Evolutionary conservation across 164 flowering plant species (phyloP).

Genomic region (Warburgia ugandensis): DNA sequence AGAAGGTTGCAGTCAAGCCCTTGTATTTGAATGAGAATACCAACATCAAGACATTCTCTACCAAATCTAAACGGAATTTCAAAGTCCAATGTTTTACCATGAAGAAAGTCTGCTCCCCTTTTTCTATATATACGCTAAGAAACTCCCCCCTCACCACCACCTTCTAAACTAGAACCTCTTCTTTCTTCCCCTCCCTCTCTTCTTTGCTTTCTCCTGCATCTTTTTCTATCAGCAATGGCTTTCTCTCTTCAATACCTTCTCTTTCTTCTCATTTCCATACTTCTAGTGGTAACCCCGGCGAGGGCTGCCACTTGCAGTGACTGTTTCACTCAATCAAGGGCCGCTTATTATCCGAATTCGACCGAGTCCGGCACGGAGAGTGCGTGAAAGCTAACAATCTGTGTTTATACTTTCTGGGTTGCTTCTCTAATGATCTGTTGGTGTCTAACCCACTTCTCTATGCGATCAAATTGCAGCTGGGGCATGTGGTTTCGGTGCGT

Average conservation of each 20-base stretch:
- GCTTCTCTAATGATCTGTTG: not conserved
- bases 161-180: constrained; percentile 1
- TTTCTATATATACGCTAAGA: constrained; percentile 9
- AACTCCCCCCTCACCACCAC: too few species aligned
- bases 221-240: constrained; percentile 28
- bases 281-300: constrained; percentile 25
- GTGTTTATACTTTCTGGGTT: not conserved
- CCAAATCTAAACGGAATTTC: constrained; percentile 9
- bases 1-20: constrained; percentile 12
- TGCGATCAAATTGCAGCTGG: constrained; percentile 39
- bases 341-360: constrained; percentile 67
- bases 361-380: constrained; percentile 62
- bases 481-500: constrained; percentile 66
- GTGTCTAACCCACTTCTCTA: not conserved
- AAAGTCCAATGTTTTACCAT: constrained; percentile 9
- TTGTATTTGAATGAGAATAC: not conserved
- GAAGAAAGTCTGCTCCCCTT: not conserved
- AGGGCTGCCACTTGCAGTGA: constrained; percentile 45
- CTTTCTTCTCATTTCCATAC: constrained; percentile 15
- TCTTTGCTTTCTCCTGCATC: not conserved
- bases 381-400: constrained; percentile 13
- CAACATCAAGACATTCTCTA: not conserved
- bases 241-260: constrained; percentile 14
- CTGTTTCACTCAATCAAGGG: constrained; percentile 54
- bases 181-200: constrained; percentile 12